phyloP scores from a whole-genome alignment of 805 yeast species.

The Hagleromyces aurorensis region DNA sequence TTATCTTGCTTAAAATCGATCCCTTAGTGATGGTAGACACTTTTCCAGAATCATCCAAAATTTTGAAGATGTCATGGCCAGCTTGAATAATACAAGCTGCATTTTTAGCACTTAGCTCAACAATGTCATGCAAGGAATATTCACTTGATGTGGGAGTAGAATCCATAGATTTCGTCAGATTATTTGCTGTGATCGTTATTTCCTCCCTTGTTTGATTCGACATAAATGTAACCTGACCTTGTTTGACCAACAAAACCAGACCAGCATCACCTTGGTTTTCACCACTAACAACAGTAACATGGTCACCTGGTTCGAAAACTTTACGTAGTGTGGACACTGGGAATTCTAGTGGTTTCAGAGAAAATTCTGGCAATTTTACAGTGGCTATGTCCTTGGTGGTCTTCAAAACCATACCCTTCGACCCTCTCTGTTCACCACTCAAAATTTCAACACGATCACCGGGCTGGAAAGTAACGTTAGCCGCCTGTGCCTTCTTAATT shows the following conservation, averaged over 20 bases:
- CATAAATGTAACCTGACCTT: conserved; percentile 81
- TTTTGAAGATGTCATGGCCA: conserved; percentile 77
- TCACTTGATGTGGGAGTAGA: conserved; percentile 67
- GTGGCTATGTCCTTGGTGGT: conserved; percentile 58
- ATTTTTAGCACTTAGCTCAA: conserved; percentile 73
- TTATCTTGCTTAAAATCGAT: conserved; percentile 72
- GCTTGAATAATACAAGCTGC: conserved; percentile 89
- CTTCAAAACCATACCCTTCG: conserved; percentile 67
- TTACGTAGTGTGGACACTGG: conserved; percentile 79
- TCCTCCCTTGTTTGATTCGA: conserved; percentile 86
- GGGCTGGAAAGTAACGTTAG: conserved; percentile 65
- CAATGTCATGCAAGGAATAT: conserved; percentile 83
- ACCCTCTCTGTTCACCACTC: conserved; percentile 88
- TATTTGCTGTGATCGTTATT: conserved; percentile 87
- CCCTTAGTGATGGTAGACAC: conserved; percentile 63
- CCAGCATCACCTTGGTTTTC: conserved; percentile 92
- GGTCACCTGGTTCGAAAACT: conserved; percentile 85
- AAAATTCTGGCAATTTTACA: conserved; percentile 42
- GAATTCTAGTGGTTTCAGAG: conserved; percentile 55
- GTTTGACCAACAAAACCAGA: conserved; percentile 72
- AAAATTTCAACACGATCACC: conserved; percentile 91
- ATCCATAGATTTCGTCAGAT: conserved; percentile 86
- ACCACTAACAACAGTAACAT: conserved; percentile 87
- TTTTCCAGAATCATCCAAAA: conserved; percentile 77
- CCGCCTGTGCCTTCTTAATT: conserved; percentile 55